phyloP scores from a whole-genome alignment of 2,329 filamentous ascomycete species.

The Hymenotorrendiella dingleyae region DNA sequence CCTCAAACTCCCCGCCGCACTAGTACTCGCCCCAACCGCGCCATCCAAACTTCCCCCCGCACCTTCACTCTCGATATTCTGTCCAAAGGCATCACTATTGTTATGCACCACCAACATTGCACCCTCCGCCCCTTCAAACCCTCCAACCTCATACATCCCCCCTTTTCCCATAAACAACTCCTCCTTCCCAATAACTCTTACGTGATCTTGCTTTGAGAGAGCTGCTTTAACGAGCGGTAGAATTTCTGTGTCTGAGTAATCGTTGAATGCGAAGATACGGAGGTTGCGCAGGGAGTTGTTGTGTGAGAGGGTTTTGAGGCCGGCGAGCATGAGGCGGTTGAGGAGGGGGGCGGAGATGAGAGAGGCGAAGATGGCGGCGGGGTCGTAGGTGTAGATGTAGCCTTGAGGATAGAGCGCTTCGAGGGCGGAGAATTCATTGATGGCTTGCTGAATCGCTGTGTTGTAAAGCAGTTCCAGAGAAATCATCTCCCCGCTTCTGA shows the following conservation, averaged over 20 bases:
- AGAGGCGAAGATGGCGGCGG: constrained; percentile 24
- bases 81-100: constrained; percentile 28
- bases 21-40: constrained; percentile 23
- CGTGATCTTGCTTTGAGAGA: constrained; percentile 13
- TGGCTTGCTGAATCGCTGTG: constrained; percentile 18
- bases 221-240: constrained; percentile 4
- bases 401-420: constrained; percentile 22
- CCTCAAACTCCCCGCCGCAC: constrained; percentile 24
- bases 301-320: constrained; percentile 16
- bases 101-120: constrained; percentile 26
- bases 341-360: constrained; percentile 16
- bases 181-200: constrained; percentile 13
- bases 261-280: constrained; percentile 22
- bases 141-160: constrained; percentile 10
- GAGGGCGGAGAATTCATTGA: constrained; percentile 24
- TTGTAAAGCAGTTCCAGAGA: constrained; percentile 24
- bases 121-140: constrained; percentile 5
- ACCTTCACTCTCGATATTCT: constrained; percentile 27
- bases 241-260: constrained; percentile 16
- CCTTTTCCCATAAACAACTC: constrained; percentile 18
- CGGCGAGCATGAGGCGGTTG: constrained; percentile 20
- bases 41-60: constrained; percentile 25
- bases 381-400: constrained; percentile 26
- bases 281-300: constrained; percentile 18
- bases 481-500: constrained; percentile 9